phyloP scores from a whole-genome alignment of 2,329 filamentous ascomycete genomes.

The Colletotrichum tropicale region DNA sequence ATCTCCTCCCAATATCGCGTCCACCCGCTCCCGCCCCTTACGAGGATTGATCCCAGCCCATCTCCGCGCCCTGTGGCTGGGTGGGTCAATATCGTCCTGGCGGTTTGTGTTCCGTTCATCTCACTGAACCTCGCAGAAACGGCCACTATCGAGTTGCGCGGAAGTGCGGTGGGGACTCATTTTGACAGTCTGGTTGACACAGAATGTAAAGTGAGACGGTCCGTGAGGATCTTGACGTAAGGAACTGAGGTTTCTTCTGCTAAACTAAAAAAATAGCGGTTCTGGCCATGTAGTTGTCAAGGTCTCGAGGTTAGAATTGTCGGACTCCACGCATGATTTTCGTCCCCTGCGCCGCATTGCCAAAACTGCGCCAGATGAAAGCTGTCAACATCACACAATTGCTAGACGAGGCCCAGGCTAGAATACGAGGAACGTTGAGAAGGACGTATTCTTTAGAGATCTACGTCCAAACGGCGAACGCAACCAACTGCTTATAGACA shows the following conservation, averaged over 20 bases:
- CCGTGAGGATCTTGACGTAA: not conserved
- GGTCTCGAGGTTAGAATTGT: not conserved
- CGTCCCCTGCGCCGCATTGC: not conserved
- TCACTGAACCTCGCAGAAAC: not conserved
- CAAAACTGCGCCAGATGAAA: not conserved
- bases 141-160: not conserved
- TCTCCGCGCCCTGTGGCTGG: not conserved
- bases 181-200: not conserved
- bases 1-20: not conserved
- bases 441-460: not conserved
- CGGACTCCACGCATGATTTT: not conserved
- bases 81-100: not conserved
- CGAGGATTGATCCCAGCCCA: not conserved
- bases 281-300: not conserved
- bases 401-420: rapidly evolving
- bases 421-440: not conserved
- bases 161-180: not conserved
- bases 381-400: not conserved
- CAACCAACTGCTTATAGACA: not conserved
- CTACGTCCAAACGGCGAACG: not conserved
- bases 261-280: not conserved
- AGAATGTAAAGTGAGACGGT: not conserved
- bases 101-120: not conserved
- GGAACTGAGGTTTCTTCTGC: not conserved
- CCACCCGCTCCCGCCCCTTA: not conserved